Base-by-base conservation (phyloP, 345 rosid genomes). In the Gossypium longicalyx region DNA sequence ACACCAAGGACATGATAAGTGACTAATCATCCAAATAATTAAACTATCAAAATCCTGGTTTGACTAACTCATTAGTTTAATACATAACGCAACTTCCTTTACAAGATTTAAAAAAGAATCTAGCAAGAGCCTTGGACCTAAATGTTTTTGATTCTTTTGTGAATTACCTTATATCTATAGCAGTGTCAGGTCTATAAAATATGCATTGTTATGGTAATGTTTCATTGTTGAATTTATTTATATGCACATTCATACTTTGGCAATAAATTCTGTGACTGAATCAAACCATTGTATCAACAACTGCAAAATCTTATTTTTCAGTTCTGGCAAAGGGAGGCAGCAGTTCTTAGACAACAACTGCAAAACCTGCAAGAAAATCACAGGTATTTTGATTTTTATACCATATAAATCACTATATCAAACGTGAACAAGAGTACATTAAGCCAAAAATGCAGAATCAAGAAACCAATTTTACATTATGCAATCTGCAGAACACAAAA, bases 301-400 rank as follows among this genome's bases (percentile, higher is more conserved):
- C 41, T 34, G 41, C 41, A 34, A 34, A 34, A 19, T 75, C 58
- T 68, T 81, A 53, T 62, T 84, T 84, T 62, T 67, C 80, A 93
- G 98, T 89, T 83, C 79, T 93, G 97, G 98, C 90, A 88, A 73
- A 88, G 82, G 78, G 98, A 91, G 85, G 91, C 89, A 60, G 89
- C 87, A 68, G 77, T 86, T 73, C 77, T 93, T 74, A 89, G 89
- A 83, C 87, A 84, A 56, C 96, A 91, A 64, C 86, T 93, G 74
- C 92, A 90, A 29, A 83, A 70, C 80, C 80, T 93, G 84, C 94
- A 88, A 80, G 97, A 86, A 75, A 93, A 78, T 79, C 97, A 93
- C 66, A 76, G 96, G 98, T 91, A 86, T 73, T 74, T 76, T 52
- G 34, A 23, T 71, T 77, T 49, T 56, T 67, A 72, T 19, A 70